Evolutionary conservation across 1,284 basidiomycete species (phyloP), one percentile per base, ranked within the genome.

Genomic region (Irpex rosettiformis): DNA sequence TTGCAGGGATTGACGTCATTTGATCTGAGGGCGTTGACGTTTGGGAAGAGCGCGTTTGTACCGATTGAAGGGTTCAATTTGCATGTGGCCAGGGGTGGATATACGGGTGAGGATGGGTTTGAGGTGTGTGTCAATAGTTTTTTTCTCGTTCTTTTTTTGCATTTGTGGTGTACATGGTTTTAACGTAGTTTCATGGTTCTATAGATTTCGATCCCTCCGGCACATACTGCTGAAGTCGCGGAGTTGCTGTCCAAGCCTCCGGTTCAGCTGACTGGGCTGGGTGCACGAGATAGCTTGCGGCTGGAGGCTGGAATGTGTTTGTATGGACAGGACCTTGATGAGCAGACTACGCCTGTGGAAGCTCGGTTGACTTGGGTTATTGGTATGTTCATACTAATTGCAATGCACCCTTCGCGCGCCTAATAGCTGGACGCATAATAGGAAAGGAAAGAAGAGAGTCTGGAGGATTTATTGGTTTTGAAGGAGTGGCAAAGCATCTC

Each of bases 31-130:
- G 76, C 77, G 37, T 75, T 96, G 58, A 88, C 24, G 18, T 96
- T 97, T 67, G 93, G 93, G 47, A 85, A 84, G 62, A 88, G 88
- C 21, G 86, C 88, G 0, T 93, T 86, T 66, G 81, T 93, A 18
- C 82, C 88, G 1, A 81, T 97, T 42, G 85, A 87, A 61, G 84
- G 87, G 1, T 87, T 93, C 64, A 86, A 89, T 65, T 80, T 94
- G 59, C 97, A 98, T 71, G 86, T 99, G 33, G 93, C 95, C 7
- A 86, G 96, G n/a, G 94, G 94, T 22, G 96, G 97, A 3, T 99
- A 99, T 76, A 99, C 97, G 0, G 96, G 97, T 30, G 97, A 99
- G 75, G 96, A 99, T 72, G 97, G 96, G 0, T 98, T 99, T 65
- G 96, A 99, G 80, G 92, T 89, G 42, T 62, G 78, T n/a, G n/a